Evolutionary conservation across 768 basidiomycete genomes (phyloP), one percentile per base, ranked within the genome.

Genomic region (Podaxis carcinomalis): DNA sequence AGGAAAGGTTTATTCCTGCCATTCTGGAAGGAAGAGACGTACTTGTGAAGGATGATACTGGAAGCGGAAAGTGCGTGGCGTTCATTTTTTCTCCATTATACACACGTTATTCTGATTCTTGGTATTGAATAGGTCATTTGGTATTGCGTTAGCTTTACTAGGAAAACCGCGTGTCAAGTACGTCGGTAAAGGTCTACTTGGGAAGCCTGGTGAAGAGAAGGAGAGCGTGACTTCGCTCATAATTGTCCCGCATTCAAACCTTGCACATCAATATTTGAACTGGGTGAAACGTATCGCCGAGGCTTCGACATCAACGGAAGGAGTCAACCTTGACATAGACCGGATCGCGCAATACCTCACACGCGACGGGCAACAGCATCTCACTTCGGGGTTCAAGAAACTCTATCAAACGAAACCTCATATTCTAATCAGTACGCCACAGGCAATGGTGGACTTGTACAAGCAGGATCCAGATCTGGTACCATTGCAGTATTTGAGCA

Each of bases 391-490:
- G 55, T 68, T 82, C 27, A 67, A 69, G 39, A 63, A 62, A 51
- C 72, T 84, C 40, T 73, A 73, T 23, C 67, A 74, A 44, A 70
- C 73, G 6, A 78, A 81, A 2, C 90, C 91, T 0, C 85, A 84
- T 66, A 82, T 92, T 60, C 78, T 91, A 55, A 84, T 92, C 57
- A 83, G 80, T 42, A 92, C 91, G 1, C 89, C 90, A 5, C 84
- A 87, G 63, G 88, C 87, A 4, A 63, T 89, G 4, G 67, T 83
- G 65, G 89, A 89, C 51, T 75, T 85, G 28, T 75, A 82, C 25
- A 70, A 78, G 42, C 67, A 70, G 56, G 79, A 83, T 50, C 66
- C 77, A 0, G 66, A 73, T 19, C 77, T 74, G 13, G 69, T 90
- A 19, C 76, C 77, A 56, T 62, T 89, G 51, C 65, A 70, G 5